Base-by-base conservation (phyloP, 2,329 filamentous ascomycete genomes). In the Aspergillus sp. region DNA sequence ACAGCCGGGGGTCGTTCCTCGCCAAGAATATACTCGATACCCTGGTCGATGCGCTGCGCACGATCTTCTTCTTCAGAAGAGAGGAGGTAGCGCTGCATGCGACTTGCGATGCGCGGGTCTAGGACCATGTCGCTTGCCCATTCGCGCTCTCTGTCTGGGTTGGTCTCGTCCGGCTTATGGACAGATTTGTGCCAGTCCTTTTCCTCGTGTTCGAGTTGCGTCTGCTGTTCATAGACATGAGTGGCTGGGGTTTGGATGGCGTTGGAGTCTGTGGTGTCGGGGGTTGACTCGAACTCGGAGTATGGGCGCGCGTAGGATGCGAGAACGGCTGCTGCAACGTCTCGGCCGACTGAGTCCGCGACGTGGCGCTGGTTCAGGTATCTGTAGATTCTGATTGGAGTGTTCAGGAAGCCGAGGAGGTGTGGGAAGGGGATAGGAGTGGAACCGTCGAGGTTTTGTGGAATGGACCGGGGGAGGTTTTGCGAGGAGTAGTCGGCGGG, bases 371-470 rank as follows among this genome's bases (percentile, higher is more conserved):
- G 88, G 73, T 89, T 96, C 60, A 99, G 81, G 82, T 93, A 99
- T 63, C 95, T 89, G 70, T 89, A 89, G 60, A 98, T 82, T 59
- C 95, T 88, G 63, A 87, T 89, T 0, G 92, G 90, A 3, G 93
- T 97, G 77, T 95, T 93, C 61, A 90, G 79, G 80, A 99, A 96
- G 59, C 95, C 95, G 30, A 99, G 88, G 58, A 97, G 84, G 73
- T 98, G 93, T 1, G 93, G 93, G 74, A 96, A 90, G 42, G 85
- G 80, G 59, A 99, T 83, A 13, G 89, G 82, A 22, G 83, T 80
- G 5, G 89, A 87, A 44, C 91, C 91, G 39, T 87, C 84, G 68
- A 99, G 86, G 58, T 88, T 84, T 61, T 80, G 70, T 3, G 93
- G 93, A 44, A 89, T 83, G 45, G 83, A 80, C 30, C 81, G 71